Evolutionary conservation across 805 yeast genomes (phyloP), one percentile per base, ranked within the genome.

Genomic region (Metschnikowia aberdeeniae): DNA sequence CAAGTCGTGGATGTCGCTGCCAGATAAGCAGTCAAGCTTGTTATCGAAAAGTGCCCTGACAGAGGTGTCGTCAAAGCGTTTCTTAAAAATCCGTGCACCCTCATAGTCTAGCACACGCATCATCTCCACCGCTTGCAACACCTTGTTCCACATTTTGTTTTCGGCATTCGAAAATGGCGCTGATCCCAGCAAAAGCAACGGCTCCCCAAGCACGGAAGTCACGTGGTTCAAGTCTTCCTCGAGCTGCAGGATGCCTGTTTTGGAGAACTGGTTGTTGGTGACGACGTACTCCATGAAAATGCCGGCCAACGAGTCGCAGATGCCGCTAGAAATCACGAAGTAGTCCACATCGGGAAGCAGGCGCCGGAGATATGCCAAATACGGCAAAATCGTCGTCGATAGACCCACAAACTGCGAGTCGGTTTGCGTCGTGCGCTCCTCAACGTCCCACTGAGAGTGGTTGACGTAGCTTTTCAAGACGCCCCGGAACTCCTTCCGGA

Each of bases 401-500:
- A 70, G 55, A 2, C 42, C 34, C 3, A 58, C 42, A 20, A 70
- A 56, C 5, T 59, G 58, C 65, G 51, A 4, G 61, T 56, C 7
- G 50, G 59, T 6, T 40, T 42, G 49, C 13, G 31, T 40, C 43
- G 6, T 39, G 37, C 3, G 42, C 33, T 2, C 46, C 53, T 34
- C 43, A 8, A 56, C 45, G 24, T 64, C 60, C 75, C 75, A 71
- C 38, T 53, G 54, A 36, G 62, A 54, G n/a, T 62, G 43, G 47
- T 68, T 71, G 32, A 67, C 72, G 49, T 70, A 71, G 12, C 55
- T 59, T 49, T 67, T 69, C 45, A 71, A 55, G 6, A 56, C 57
- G 1, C 52, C 52, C 31, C 62, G 63, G 20, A 64, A 60, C 37
- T 68, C 72, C 39, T 58, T 62, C 11, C 55, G 46, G 55, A 71